Evolutionary conservation across 129 eudicot genomes (phyloP).

Genomic region (Escallonia rubra): DNA sequence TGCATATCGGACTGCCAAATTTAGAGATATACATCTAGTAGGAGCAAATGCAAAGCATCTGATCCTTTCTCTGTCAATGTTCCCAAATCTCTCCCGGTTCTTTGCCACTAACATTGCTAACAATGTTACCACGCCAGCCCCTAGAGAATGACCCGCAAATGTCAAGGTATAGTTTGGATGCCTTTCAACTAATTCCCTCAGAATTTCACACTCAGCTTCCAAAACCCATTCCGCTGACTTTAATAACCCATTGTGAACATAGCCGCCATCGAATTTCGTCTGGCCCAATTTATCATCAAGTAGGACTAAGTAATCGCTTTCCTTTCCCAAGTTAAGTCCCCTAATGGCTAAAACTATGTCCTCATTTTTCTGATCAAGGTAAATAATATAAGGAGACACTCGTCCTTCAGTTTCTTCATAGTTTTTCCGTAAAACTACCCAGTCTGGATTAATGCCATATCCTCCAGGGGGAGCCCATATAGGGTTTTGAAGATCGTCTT

Average conservation of each 20-base stretch:
- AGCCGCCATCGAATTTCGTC: constrained; percentile 80
- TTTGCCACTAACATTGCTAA: constrained; percentile 70
- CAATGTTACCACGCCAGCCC: constrained; percentile 90
- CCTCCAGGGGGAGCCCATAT: constrained; percentile 94
- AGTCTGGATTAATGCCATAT: constrained; percentile 74
- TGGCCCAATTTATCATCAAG: constrained; percentile 92
- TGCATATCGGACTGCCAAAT: constrained; percentile 97
- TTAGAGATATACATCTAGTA: constrained; percentile 80
- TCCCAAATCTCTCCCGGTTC: constrained; percentile 69
- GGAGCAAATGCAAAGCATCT: constrained; percentile 97
- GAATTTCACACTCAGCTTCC: constrained; percentile 52
- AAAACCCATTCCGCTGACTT: constrained; percentile 91
- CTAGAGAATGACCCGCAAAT: constrained; percentile 91
- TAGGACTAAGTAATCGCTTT: constrained; percentile 66
- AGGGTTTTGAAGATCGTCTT: constrained; percentile 76
- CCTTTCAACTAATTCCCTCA: constrained; percentile 58
- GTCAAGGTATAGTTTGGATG: constrained; percentile 75
- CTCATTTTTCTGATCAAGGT: constrained; percentile 65
- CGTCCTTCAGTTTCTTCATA: constrained; percentile 67
- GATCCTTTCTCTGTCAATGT: constrained; percentile 65
- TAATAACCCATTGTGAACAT: constrained; percentile 85
- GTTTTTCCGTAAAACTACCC: constrained; percentile 59
- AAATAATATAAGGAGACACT: constrained; percentile 80
- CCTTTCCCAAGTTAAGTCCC: constrained; percentile 75
- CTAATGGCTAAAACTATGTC: constrained; percentile 74